phyloP scores from a whole-genome alignment of 2,329 filamentous ascomycete genomes.

The Grosmannia huntii region DNA sequence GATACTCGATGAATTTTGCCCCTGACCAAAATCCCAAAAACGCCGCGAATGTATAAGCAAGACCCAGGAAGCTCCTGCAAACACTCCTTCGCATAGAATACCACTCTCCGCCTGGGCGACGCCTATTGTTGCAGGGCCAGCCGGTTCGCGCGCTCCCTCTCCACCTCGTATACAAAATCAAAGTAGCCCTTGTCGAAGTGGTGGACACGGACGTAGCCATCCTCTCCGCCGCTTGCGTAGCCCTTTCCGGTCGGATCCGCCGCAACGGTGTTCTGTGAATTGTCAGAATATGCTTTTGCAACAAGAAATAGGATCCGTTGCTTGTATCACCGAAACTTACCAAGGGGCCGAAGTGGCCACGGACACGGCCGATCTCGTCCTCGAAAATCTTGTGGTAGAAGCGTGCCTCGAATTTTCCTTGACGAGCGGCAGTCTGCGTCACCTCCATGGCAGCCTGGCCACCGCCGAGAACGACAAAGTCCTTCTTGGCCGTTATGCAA shows the following conservation, averaged over 20 bases:
- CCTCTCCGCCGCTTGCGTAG: conserved; percentile 93
- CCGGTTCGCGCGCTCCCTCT: conserved; percentile 59
- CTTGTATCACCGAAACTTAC: conserved; percentile 19
- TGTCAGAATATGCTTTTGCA: neutral
- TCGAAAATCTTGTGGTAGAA: conserved; percentile 99
- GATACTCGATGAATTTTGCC: neutral
- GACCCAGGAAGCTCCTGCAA: neutral
- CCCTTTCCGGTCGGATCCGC: conserved; percentile 82
- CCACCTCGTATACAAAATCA: conserved; percentile 97
- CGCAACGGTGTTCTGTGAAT: conserved; percentile 68
- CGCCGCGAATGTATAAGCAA: conserved; percentile 2
- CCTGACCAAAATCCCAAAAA: conserved; percentile 1
- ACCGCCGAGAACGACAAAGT: conserved; percentile 95
- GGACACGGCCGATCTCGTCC: conserved; percentile 94
- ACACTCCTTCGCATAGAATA: neutral
- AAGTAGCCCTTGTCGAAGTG: conserved; percentile 98
- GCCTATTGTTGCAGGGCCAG: conserved; percentile 15
- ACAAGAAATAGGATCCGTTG: neutral
- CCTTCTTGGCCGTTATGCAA: conserved; percentile 86
- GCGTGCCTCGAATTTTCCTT: conserved; percentile 97
- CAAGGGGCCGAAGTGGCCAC: conserved; percentile 91
- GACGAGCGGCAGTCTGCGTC: conserved; percentile 81
- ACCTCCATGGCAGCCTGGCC: conserved; percentile 98
- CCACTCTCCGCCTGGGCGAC: neutral
- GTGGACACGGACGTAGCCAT: conserved; percentile 96